Conservation (phyloP, 2,329 filamentous ascomycete genomes). For the Chaetoscypha palmicola region DNA sequence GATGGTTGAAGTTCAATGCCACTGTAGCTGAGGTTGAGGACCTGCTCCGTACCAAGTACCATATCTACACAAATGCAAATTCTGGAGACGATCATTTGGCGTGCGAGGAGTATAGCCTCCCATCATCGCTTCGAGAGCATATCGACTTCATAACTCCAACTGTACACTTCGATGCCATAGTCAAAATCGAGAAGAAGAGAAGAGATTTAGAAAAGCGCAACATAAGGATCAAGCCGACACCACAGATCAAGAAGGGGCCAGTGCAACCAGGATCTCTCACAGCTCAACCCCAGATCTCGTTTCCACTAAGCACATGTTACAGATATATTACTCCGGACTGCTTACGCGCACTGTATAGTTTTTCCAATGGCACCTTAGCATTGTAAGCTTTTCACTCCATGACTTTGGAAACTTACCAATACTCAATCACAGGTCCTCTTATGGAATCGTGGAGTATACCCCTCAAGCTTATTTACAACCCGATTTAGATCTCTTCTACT, state of each 20-base stretch:
- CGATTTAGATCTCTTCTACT: constrained; percentile 42
- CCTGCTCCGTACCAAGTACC: constrained; percentile 40
- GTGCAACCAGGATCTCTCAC: background rate
- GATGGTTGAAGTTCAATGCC: constrained; percentile 31
- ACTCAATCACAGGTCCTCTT: constrained; percentile 28
- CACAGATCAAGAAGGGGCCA: background rate
- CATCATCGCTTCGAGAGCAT: constrained; percentile 38
- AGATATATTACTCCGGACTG: constrained; percentile 39
- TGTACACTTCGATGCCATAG: constrained; percentile 34
- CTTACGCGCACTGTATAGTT: too few species aligned
- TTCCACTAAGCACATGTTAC: background rate
- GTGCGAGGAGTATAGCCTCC: constrained; percentile 40
- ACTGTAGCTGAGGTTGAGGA: constrained; percentile 26
- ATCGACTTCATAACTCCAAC: constrained; percentile 41
- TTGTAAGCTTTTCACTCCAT: too few species aligned
- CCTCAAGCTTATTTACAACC: constrained; percentile 35
- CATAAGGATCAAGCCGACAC: background rate
- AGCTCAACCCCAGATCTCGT: background rate
- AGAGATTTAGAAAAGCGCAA: too few species aligned
- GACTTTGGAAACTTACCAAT: too few species aligned
- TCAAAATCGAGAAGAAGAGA: constrained; percentile 19
- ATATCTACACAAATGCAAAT: constrained; percentile 52
- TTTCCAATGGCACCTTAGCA: too few species aligned
- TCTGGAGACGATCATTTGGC: constrained; percentile 28
- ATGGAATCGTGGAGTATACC: constrained; percentile 42